Conservation (phyloP, 345 rosid species). For the Lepidium aucheri region DNA sequence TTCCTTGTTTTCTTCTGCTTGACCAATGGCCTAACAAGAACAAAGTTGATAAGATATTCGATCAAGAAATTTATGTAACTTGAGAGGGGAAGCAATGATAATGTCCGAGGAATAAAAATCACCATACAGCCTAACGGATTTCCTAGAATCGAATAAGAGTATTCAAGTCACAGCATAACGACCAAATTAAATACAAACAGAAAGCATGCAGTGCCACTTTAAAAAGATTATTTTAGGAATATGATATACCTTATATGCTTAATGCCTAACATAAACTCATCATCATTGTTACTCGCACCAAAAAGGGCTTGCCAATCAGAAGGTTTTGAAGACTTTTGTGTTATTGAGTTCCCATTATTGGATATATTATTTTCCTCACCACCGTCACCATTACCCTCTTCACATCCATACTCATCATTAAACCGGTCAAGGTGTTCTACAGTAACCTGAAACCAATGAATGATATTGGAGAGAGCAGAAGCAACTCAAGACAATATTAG, state of each 20-base stretch:
- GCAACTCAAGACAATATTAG: not conserved
- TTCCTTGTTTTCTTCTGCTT: constrained; percentile 57
- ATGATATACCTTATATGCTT: constrained; percentile 71
- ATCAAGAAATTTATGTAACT: constrained; percentile 30
- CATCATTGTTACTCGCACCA: constrained; percentile 53
- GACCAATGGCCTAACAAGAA: constrained; percentile 58
- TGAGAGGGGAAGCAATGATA: constrained; percentile 85
- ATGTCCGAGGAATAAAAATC: constrained; percentile 87
- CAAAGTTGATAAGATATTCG: not conserved
- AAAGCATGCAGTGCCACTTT: not conserved
- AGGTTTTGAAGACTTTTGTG: constrained; percentile 66
- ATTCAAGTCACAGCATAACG: constrained; percentile 1
- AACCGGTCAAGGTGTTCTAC: constrained; percentile 81
- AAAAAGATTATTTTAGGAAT: not conserved
- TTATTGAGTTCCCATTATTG: constrained; percentile 17
- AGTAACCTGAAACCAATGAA: constrained; percentile 46
- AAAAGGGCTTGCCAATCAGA: constrained; percentile 76
- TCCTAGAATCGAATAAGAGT: constrained; percentile 35
- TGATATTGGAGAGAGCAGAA: not conserved
- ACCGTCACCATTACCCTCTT: constrained; percentile 37
- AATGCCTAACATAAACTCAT: constrained; percentile 79
- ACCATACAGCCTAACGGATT: constrained; percentile 66
- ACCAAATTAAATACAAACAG: not conserved
- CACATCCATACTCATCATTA: constrained; percentile 62
- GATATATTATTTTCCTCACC: constrained; percentile 23